Evolutionary conservation across 768 basidiomycete species (phyloP), one percentile per base, ranked within the genome.

Genomic region (Suillus luteus): DNA sequence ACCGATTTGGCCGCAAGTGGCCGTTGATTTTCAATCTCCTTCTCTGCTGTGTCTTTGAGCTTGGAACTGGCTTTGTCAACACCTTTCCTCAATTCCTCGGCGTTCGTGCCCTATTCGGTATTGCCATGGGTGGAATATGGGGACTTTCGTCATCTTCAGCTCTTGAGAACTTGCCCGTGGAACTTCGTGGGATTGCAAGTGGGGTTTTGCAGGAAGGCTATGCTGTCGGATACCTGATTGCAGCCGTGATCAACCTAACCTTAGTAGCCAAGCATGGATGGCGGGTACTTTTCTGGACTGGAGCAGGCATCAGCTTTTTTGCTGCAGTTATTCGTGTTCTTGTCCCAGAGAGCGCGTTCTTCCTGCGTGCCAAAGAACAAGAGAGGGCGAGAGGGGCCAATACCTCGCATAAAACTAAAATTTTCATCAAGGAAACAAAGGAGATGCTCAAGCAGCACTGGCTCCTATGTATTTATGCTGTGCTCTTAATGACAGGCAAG

Each of bases 1-100:
- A 97, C 73, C 86, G 96, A 4, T 96, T 81, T 73, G 96, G 96
- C 5, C 85, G 96, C 35, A 96, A 96, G 81, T 99, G 95, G 95
- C 95, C 95, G 5, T 81, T 96, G 5, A 86, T 96, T 35, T 66
- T 69, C 66, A 95, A 95, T 73, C 81, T 96, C 24, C 52, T 93
- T 31, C 71, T 95, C 55, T 85, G 93, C 65, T 81, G 84, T 15
- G 73, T 83, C 5, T 85, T 97, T 60, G 87, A 95, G 70, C 84
- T 97, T 27, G 91, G 87, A 0, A 86, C 87, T 1, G 89, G 92
- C 33, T 98, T 96, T 76, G 87, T 88, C 49, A 81, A 88, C 19
- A 93, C 88, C 0, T 98, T 86, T 77, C 38, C 64, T 0, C 82
- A 89, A 65, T 99, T 99, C 79, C 84, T 98, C 31, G 94, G 85